Base-by-base conservation (phyloP, 768 basidiomycete genomes). In the Amanita jacksonii region DNA sequence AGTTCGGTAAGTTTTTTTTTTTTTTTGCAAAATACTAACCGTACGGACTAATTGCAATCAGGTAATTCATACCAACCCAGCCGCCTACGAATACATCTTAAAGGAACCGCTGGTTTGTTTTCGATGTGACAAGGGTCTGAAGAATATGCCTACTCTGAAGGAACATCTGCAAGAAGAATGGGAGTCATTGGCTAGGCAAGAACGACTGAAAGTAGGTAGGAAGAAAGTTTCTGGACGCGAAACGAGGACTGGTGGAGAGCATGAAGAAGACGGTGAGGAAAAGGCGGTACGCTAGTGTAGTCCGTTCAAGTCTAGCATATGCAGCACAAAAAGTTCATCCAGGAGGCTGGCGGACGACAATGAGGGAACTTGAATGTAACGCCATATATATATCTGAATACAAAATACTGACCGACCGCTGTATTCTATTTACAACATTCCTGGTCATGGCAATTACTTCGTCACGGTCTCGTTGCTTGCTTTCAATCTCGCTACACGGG, bases 71-170 rank as follows among this genome's bases (percentile, higher is more conserved):
- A 45, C 27, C 10, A 52, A 49, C 35, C 31, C 3, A 8, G 30
- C 62, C 35, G 62, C 66, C 16, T 86, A 81, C 55, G 84, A 87
- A 48, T 61, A 67, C 3, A 58, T 87, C 28, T 66, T 93, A 43
- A 85, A 88, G 51, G 74, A 75, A 33, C 63, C 65, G 49, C 68
- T 93, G 3, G 53, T 57, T 5, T 94, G 91, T 57, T 89, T 78
- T 66, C 72, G 63, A 43, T 94, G 91, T 60, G 65, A 72, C 18
- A 59, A 69, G 31, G 59, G 63, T 46, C 65, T 79, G 60, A 80
- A 75, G 52, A 87, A 80, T 48, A 83, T 93, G 47, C 86, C 88
- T 0, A 61, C 66, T 27, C 63, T 94, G 39, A 90, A 88, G 54
- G 59, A 58, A 8, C 91, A 94, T 57, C 66, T 93, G 6, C 74